These are phyloP conservation scores for Diplodia intermedia DNA, from an alignment of 2,329 filamentous ascomycete species.

Conservation along the genomic window DNA sequence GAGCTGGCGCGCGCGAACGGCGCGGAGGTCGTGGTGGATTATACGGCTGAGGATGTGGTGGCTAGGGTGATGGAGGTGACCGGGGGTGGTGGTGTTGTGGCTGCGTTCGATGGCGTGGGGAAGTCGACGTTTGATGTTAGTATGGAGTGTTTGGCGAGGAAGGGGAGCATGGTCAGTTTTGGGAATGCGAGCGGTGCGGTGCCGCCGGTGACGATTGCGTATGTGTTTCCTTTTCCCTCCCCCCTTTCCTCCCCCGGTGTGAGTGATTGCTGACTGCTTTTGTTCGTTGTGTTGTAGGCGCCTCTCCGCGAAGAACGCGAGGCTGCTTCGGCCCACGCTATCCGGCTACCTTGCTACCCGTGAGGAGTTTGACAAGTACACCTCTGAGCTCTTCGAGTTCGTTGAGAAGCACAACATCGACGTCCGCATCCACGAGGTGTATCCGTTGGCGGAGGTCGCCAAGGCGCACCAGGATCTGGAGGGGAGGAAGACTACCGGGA, in stretches of 20 bases:
- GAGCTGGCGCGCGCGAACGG: slow-evolving; percentile 72
- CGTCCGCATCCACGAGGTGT: slow-evolving; percentile 76
- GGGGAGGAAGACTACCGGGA: slow-evolving; percentile 81
- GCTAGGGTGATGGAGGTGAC: slow-evolving; percentile 72
- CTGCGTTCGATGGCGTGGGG: slow-evolving; percentile 86
- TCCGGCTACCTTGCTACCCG: slow-evolving; percentile 72
- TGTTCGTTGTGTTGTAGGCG: slow-evolving; percentile 39
- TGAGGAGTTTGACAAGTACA: slow-evolving; percentile 75
- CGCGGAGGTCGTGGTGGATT: slow-evolving; percentile 75
- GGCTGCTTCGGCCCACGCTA: slow-evolving; percentile 76
- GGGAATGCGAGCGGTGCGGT: slow-evolving; percentile 84
- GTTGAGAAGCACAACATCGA: slow-evolving; percentile 73
- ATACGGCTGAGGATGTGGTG: slow-evolving; percentile 65
- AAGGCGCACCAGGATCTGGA: slow-evolving; percentile 81
- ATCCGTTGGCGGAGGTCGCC: slow-evolving; percentile 74
- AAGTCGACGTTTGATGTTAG: slow-evolving; percentile 83
- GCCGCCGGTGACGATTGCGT: slow-evolving; percentile 69
- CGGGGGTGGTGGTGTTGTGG: slow-evolving; percentile 72
- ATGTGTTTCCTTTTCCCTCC: slow-evolving; percentile 56
- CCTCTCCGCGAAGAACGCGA: slow-evolving; percentile 76
- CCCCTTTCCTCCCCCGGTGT: not conserved
- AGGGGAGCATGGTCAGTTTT: slow-evolving; percentile 79
- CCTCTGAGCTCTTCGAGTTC: slow-evolving; percentile 74
- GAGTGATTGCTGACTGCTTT: not conserved
- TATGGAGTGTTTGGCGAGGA: slow-evolving; percentile 74